phyloP scores from a whole-genome alignment of 2,329 filamentous ascomycete genomes.

The Alternaria arbusti region DNA sequence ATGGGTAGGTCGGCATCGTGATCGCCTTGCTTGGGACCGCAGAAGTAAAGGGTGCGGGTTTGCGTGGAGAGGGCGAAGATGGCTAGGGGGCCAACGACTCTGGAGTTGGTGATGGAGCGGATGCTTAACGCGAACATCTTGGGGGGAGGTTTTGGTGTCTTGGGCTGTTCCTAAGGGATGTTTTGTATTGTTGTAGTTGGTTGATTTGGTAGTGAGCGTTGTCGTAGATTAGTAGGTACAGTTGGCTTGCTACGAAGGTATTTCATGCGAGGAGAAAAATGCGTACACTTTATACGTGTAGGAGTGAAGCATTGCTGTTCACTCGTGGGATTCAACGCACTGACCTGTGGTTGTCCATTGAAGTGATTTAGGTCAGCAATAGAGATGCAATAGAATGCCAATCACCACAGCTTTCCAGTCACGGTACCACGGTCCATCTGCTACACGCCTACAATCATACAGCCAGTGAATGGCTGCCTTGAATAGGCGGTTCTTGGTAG shows the following conservation, averaged over 20 bases:
- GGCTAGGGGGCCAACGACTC: background rate
- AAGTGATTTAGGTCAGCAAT: background rate
- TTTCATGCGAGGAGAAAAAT: background rate
- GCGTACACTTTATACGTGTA: background rate
- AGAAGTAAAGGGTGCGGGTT: conserved; percentile 1
- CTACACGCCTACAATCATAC: background rate
- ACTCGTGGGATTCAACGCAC: background rate
- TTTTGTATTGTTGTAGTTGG: background rate
- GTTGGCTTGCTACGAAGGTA: background rate
- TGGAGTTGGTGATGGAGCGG: background rate
- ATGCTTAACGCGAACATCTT: background rate
- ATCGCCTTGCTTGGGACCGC: conserved; percentile 1
- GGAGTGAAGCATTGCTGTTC: background rate
- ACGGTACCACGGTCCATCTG: background rate
- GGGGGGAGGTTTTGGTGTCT: background rate
- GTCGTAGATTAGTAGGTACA: background rate
- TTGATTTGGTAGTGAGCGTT: background rate
- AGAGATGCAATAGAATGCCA: background rate
- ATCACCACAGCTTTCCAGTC: background rate
- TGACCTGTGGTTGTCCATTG: background rate
- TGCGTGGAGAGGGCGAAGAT: background rate
- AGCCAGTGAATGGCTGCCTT: background rate
- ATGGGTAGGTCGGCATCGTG: background rate
- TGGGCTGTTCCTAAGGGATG: background rate
- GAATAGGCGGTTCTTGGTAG: background rate